Evolutionary conservation across 2,329 filamentous ascomycete genomes (phyloP).

Genomic region (Stachybotrys echinatus): DNA sequence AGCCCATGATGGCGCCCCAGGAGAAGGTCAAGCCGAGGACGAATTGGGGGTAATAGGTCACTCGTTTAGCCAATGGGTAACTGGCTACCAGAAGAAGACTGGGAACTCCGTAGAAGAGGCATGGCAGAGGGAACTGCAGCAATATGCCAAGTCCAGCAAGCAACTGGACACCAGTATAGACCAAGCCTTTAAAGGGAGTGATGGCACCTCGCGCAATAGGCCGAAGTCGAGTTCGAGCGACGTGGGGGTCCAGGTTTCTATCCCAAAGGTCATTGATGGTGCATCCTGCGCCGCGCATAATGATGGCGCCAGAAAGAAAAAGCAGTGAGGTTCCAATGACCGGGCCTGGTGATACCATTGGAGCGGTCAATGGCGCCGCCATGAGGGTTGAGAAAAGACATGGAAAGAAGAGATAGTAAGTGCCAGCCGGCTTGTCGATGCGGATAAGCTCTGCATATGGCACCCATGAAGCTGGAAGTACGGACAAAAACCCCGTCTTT

Average conservation of each 20-base stretch:
- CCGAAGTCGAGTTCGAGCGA: constrained; percentile 68
- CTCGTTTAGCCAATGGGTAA: constrained; percentile 79
- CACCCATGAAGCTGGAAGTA: constrained; percentile 63
- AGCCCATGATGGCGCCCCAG: constrained; percentile 85
- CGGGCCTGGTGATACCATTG: constrained; percentile 53
- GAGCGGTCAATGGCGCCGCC: constrained; percentile 63
- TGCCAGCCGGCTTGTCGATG: constrained; percentile 74
- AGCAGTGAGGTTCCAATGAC: constrained; percentile 61
- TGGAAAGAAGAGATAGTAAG: constrained; percentile 81
- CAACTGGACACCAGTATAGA: constrained; percentile 71
- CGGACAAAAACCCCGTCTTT: constrained; percentile 63
- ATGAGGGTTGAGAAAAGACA: constrained; percentile 80
- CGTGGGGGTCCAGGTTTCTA: constrained; percentile 77
- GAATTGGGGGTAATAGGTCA: constrained; percentile 83
- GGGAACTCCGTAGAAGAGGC: constrained; percentile 73
- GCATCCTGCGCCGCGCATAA: constrained; percentile 86
- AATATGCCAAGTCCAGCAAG: constrained; percentile 68
- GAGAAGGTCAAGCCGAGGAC: constrained; percentile 82
- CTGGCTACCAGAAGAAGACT: constrained; percentile 66
- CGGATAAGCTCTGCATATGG: constrained; percentile 81
- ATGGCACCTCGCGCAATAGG: constrained; percentile 78
- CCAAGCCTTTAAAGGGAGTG: constrained; percentile 63
- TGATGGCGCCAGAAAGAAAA: constrained; percentile 70
- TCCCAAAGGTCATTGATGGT: constrained; percentile 92
- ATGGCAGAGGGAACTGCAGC: constrained; percentile 68